Conservation (phyloP, 2,329 filamentous ascomycete species). For the Fusarium solani-melongenae region DNA sequence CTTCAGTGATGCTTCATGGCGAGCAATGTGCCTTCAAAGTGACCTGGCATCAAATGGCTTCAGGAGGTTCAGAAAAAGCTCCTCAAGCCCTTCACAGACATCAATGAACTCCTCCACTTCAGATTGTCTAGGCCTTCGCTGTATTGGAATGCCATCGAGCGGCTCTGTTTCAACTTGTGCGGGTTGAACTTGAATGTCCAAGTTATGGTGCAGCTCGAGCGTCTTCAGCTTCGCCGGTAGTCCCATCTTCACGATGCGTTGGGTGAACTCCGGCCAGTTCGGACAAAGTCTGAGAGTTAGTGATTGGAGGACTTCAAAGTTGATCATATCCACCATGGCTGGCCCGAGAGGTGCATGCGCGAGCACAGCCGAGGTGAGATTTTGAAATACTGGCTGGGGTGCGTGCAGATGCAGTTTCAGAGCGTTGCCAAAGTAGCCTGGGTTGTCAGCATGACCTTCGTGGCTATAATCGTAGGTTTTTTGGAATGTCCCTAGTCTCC, state of each 20-base stretch:
- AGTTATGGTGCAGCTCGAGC: neutral
- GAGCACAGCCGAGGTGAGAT: neutral
- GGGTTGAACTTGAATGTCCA: no score
- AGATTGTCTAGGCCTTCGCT: no score
- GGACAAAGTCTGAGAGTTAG: neutral
- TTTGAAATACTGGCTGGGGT: neutral
- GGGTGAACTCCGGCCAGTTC: neutral
- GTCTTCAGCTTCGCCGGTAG: neutral
- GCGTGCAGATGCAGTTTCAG: neutral
- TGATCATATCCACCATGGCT: neutral
- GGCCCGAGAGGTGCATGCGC: neutral
- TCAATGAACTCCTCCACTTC: neutral
- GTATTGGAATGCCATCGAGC: no score
- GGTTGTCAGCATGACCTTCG: no score
- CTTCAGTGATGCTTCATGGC: neutral
- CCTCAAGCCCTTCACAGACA: neutral
- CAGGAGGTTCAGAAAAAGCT: neutral
- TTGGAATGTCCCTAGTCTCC: no score
- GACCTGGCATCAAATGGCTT: accelerated
- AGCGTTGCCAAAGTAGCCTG: neutral
- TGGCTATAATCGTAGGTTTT: no score
- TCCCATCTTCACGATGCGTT: neutral
- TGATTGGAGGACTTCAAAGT: neutral
- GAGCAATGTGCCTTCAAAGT: neutral
- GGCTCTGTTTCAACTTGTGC: no score